Percentiles rank a stretch among this genome's conserved stretches.
phyloP scores from a whole-genome alignment of 2,329 filamentous ascomycete species.

The Fusarium longipes region DNA sequence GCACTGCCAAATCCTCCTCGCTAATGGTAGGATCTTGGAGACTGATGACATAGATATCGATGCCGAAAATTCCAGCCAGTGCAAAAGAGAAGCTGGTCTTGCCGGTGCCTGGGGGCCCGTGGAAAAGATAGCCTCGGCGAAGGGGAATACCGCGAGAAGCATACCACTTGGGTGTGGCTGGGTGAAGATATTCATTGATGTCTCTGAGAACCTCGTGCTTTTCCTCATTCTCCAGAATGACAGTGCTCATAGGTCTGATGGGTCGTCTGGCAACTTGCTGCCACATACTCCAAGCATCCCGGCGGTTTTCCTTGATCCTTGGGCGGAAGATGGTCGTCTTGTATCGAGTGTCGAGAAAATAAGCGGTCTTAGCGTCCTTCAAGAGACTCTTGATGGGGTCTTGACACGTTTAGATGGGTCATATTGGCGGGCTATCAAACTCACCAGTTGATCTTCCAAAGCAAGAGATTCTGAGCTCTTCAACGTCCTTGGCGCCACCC shows the following conservation, averaged over 20 bases:
- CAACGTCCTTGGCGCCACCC: slow-evolving; percentile 61
- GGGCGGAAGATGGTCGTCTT: slow-evolving; percentile 69
- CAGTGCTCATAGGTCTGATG: slow-evolving; percentile 77
- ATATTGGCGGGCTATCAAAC: not conserved
- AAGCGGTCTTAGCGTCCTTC: slow-evolving; percentile 63
- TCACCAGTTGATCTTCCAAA: slow-evolving; percentile 59
- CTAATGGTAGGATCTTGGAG: slow-evolving; percentile 68
- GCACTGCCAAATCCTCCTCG: slow-evolving; percentile 68
- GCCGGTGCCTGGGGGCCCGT: slow-evolving; percentile 79
- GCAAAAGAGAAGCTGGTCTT: slow-evolving; percentile 77
- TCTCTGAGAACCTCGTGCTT: slow-evolving; percentile 76
- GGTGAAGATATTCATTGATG: slow-evolving; percentile 82
- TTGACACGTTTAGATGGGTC: slow-evolving; percentile 19
- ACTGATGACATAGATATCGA: slow-evolving; percentile 73
- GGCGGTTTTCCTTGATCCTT: slow-evolving; percentile 57
- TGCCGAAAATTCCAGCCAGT: slow-evolving; percentile 72
- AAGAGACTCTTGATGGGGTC: slow-evolving; percentile 68
- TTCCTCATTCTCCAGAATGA: slow-evolving; percentile 75
- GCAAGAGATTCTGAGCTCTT: slow-evolving; percentile 65
- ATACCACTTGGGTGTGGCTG: slow-evolving; percentile 77
- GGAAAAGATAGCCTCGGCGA: slow-evolving; percentile 80
- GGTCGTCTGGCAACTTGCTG: slow-evolving; percentile 70
- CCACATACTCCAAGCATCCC: slow-evolving; percentile 61
- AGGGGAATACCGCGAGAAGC: slow-evolving; percentile 80
- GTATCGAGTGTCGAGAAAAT: slow-evolving; percentile 64